Evolutionary conservation across 2,329 filamentous ascomycete species (phyloP).

Genomic region (Exophiala bonariae): DNA sequence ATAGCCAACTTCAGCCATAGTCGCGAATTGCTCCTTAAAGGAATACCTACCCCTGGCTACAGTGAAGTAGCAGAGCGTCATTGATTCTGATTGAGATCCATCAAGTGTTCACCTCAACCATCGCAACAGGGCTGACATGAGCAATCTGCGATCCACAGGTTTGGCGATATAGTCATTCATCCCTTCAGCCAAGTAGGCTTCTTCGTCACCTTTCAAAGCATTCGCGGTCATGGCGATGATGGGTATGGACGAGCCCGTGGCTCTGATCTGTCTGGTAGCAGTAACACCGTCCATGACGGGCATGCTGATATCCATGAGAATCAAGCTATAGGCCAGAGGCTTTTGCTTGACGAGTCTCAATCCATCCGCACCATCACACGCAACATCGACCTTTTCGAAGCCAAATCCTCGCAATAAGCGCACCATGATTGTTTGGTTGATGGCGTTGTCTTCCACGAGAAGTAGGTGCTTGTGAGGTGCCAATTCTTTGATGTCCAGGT

Average conservation of each 20-base stretch:
- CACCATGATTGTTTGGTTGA: slow-evolving; percentile 50
- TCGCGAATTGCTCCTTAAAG: too few relatives aligned
- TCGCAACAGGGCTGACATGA: slow-evolving; percentile 15
- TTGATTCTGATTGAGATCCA: too few relatives aligned
- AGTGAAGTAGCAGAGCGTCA: too few relatives aligned
- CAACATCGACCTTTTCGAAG: slow-evolving; percentile 64
- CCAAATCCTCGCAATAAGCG: slow-evolving; percentile 58
- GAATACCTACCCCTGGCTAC: too few relatives aligned
- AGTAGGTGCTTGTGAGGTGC: slow-evolving; percentile 43
- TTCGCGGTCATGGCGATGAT: slow-evolving; percentile 37
- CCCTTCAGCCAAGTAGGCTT: slow-evolving; percentile 34
- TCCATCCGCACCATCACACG: slow-evolving; percentile 81
- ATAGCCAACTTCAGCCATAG: too few relatives aligned
- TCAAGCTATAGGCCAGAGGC: slow-evolving; percentile 62
- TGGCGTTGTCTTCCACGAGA: slow-evolving; percentile 44
- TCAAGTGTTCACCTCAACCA: slow-evolving; percentile 13
- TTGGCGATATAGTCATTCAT: slow-evolving; percentile 38
- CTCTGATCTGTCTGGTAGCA: slow-evolving; percentile 32
- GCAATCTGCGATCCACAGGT: slow-evolving; percentile 27
- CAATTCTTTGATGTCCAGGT: slow-evolving; percentile 35
- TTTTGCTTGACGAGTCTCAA: slow-evolving; percentile 59
- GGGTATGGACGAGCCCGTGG: slow-evolving; percentile 23
- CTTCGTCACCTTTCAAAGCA: slow-evolving; percentile 31
- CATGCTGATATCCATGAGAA: slow-evolving; percentile 37
- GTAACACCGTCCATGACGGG: slow-evolving; percentile 38